Evolutionary conservation across 352 stramenopile species (phyloP).

Genomic region (Albugo laibachii): DNA sequence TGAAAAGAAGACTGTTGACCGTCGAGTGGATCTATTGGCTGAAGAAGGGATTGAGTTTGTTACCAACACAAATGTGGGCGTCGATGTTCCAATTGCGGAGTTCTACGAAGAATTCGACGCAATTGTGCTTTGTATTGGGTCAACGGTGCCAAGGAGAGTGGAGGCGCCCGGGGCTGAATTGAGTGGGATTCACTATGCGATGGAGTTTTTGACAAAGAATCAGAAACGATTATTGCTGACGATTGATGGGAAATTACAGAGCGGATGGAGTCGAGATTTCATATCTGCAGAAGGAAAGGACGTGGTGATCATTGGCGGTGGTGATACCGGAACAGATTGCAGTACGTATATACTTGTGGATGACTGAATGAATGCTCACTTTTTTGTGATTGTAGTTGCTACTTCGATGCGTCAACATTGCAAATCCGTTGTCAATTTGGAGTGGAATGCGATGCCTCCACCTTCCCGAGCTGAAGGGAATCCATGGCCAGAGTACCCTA

Average conservation of each 20-base stretch:
- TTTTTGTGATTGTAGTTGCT: too few species aligned
- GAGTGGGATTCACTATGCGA: conserved; percentile 93
- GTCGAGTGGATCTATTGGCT: conserved; percentile 84
- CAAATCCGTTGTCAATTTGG: conserved; percentile 94
- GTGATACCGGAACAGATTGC: conserved; percentile 94
- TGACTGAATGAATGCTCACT: not conserved
- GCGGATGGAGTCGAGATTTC: conserved; percentile 86
- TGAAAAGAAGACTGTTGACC: conserved; percentile 93
- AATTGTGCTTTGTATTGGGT: conserved; percentile 86
- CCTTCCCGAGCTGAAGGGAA: conserved; percentile 82
- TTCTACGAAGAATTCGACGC: conserved; percentile 32
- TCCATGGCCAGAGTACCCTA: conserved; percentile 95
- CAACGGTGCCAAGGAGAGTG: conserved; percentile 89
- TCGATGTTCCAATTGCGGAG: conserved; percentile 62
- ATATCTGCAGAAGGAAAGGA: conserved; percentile 95
- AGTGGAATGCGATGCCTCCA: conserved; percentile 88
- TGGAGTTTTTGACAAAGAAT: conserved; percentile 96
- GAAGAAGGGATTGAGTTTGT: conserved; percentile 96
- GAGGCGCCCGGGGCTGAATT: conserved; percentile 74
- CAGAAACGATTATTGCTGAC: conserved; percentile 93
- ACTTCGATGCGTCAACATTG: conserved; percentile 93
- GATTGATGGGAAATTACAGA: conserved; percentile 89
- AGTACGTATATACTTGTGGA: too few species aligned
- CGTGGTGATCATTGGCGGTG: conserved; percentile 95
- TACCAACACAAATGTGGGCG: conserved; percentile 86